These are phyloP conservation scores for Rhodotorula diobovata DNA, from an alignment of 768 basidiomycete genomes.

Conservation along the genomic window DNA sequence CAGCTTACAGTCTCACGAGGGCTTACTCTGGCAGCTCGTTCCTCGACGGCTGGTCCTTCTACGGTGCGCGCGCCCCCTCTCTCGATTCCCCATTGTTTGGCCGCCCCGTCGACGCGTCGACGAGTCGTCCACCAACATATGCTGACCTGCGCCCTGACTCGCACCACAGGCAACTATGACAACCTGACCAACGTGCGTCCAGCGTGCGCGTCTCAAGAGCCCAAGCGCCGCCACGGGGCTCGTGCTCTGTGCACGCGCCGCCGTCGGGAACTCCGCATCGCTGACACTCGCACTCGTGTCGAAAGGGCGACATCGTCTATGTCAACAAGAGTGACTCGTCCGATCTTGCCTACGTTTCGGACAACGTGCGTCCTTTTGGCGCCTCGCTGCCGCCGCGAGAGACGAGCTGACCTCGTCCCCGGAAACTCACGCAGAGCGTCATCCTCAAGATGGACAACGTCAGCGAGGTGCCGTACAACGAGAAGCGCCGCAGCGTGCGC, in stretches of 20 bases:
- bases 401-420: neutral
- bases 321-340: conserved; percentile 18
- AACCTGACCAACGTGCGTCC: conserved; percentile 15
- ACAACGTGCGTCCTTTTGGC: conserved; percentile 12
- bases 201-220: no score
- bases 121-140: no score
- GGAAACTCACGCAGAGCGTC: conserved; percentile 7
- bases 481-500: conserved; percentile 43
- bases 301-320: conserved; percentile 15
- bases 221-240: no score
- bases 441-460: conserved; percentile 35
- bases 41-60: conserved; percentile 23
- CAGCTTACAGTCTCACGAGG: conserved; percentile 10
- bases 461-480: conserved; percentile 36
- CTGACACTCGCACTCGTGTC: no score
- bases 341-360: conserved; percentile 25
- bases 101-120: no score
- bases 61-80: conserved; percentile 8
- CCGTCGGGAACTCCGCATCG: no score
- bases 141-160: no score
- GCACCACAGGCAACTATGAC: conserved; percentile 32
- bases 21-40: conserved; percentile 7
- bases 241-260: no score
- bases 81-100: no score
- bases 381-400: no score